Conservation (phyloP, 2,329 filamentous ascomycete genomes). For the Trichoderma polysporum region DNA sequence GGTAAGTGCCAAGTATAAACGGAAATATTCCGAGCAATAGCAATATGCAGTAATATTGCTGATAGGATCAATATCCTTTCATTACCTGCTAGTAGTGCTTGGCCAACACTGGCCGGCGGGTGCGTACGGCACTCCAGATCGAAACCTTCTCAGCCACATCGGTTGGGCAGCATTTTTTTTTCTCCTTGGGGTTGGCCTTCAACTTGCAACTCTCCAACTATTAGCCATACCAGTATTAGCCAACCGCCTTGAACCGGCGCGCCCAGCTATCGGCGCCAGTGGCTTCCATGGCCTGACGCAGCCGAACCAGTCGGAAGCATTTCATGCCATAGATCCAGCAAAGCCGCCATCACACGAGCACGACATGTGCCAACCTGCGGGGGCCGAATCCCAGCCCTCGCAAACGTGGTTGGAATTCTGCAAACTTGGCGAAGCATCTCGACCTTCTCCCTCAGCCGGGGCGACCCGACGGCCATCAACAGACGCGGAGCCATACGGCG, state of each 20-base stretch:
- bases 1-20: background rate
- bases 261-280: background rate
- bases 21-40: background rate
- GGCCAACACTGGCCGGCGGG: background rate
- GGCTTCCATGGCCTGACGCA: background rate
- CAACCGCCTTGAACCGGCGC: constrained; percentile 4
- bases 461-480: background rate
- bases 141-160: background rate
- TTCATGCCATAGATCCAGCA: background rate
- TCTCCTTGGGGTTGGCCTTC: background rate
- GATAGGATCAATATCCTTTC: background rate
- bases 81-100: background rate
- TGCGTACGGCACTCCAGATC: background rate
- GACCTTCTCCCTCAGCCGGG: background rate
- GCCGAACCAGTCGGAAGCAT: constrained; percentile 17
- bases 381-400: constrained; percentile 5
- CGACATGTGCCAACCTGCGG: constrained; percentile 18
- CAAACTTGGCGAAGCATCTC: background rate
- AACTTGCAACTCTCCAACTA: background rate
- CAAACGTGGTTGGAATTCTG: constrained; percentile 9
- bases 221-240: background rate
- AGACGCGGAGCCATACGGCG: background rate
- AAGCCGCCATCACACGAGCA: constrained; percentile 16
- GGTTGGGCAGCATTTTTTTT: background rate
- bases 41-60: background rate